Evolutionary conservation across 23 red algal species (phyloP), one percentile per base, ranked within the genome.

Genomic region (Agarophyton chilense): DNA sequence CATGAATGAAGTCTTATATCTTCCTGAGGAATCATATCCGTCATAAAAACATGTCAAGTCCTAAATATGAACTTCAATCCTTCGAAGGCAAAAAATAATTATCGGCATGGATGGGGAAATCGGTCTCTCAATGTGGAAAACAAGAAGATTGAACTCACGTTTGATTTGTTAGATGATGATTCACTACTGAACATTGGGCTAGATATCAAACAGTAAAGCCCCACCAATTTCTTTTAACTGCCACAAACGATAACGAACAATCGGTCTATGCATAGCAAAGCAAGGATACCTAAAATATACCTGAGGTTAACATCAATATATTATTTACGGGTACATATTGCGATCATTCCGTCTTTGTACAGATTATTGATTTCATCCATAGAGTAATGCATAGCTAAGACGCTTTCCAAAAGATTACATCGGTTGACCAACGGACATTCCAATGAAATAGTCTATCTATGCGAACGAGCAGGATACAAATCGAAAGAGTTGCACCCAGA

Each of bases 161-260:
- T 84, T 35, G 79, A 68, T 43, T 54, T 84, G 8, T 26, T 68
- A 9, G 9, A 46, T 14, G 79, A 84, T 32, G 79, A 84, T 13
- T 64, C 55, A 26, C 79, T 54, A 19, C 22, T 84, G 13, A 84
- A 35, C 10, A 84, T 65, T 18, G 52, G 79, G 13, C 52, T 84
- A 12, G 79, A 84, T 67, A 32, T 84, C 16, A 5, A 49, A 49
- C 52, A 43, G n/a, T n/a, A n/a, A n/a, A n/a, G n/a, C n/a, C n/a
- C n/a, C n/a, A n/a, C n/a, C n/a, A n/a, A n/a, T n/a, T 9, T 66
- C 41, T 38, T 11, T 10, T 22, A 5, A 42, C 43, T 39, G 11
- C 33, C 43, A 45, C 76, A 41, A 7, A 66, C 55, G 5, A 65
- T 84, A 4, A 65, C 54, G 10, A n/a, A 66, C 28, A 31, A 41